Conservation (phyloP, 2,329 filamentous ascomycete species). For the Neofusicoccum kwambonambiense region DNA sequence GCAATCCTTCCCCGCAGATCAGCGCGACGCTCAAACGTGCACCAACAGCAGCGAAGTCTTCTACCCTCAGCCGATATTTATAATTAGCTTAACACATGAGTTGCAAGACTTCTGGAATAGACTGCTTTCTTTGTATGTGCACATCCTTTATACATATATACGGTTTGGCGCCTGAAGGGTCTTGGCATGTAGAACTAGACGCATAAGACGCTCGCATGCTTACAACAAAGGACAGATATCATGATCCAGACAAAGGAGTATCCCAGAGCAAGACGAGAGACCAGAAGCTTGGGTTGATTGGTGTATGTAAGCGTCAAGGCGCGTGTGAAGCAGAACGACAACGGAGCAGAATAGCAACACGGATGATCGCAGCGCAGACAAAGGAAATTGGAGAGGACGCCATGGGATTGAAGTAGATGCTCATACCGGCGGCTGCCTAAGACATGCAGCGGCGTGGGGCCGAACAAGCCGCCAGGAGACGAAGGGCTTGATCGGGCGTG, state of each 20-base stretch:
- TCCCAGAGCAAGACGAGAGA: neutral
- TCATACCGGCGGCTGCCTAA: neutral
- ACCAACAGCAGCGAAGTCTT: neutral
- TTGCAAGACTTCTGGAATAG: too few species aligned
- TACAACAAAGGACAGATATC: neutral
- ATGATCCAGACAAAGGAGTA: neutral
- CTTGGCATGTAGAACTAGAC: too few species aligned
- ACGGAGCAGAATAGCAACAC: neutral
- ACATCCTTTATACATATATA: too few species aligned
- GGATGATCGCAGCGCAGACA: neutral
- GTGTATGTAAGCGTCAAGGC: neutral
- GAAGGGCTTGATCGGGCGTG: neutral
- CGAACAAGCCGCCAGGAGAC: neutral
- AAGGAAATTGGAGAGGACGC: neutral
- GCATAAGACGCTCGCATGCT: neutral
- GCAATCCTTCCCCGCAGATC: neutral
- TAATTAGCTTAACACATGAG: too few species aligned
- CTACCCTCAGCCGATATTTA: neutral
- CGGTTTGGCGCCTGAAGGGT: too few species aligned
- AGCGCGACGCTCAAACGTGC: neutral
- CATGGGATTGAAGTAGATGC: neutral
- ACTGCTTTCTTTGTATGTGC: too few species aligned
- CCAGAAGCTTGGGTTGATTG: neutral
- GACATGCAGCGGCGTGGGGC: neutral
- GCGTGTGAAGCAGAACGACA: neutral